phyloP scores from a whole-genome alignment of 2,329 filamentous ascomycete genomes.

The Hymenoscyphus fructigenus region DNA sequence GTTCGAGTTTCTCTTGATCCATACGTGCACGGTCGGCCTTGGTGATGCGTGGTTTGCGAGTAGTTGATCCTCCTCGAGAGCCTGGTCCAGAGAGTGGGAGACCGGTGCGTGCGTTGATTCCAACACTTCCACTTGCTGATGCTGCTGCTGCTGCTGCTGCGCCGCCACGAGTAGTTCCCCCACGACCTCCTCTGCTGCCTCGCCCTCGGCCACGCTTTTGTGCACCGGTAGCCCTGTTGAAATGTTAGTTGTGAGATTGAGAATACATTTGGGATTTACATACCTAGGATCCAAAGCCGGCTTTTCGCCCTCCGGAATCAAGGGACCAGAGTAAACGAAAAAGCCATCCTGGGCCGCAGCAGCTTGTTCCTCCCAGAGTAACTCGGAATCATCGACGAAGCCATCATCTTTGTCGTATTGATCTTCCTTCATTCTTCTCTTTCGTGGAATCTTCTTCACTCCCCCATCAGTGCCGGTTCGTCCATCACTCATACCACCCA shows the following conservation, averaged over 20 bases:
- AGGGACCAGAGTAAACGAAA: constrained; percentile 93
- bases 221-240: constrained; percentile 65
- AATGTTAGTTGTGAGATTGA: constrained; percentile 36
- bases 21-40: constrained; percentile 81
- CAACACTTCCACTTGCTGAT: constrained; percentile 45
- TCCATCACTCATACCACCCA: constrained; percentile 65
- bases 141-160: constrained; percentile 18
- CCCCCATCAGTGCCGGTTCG: constrained; percentile 60
- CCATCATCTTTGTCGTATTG: constrained; percentile 82
- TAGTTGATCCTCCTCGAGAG: constrained; percentile 72
- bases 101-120: constrained; percentile 43
- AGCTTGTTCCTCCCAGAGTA: constrained; percentile 93
- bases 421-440: constrained; percentile 77
- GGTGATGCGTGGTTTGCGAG: constrained; percentile 79
- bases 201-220: constrained; percentile 60
- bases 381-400: constrained; percentile 89
- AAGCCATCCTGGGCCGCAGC: constrained; percentile 94
- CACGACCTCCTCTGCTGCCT: constrained; percentile 58
- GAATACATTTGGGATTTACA: constrained; percentile 9
- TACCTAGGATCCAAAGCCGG: constrained; percentile 53
- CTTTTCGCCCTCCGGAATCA: constrained; percentile 86
- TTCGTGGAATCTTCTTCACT: constrained; percentile 64
- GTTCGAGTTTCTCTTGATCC: constrained; percentile 77
- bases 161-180: constrained; percentile 67
- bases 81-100: constrained; percentile 54